Evolutionary conservation across 164 flowering plant genomes (phyloP), one percentile per base, ranked within the genome.

Genomic region (Liquidambar formosana): DNA sequence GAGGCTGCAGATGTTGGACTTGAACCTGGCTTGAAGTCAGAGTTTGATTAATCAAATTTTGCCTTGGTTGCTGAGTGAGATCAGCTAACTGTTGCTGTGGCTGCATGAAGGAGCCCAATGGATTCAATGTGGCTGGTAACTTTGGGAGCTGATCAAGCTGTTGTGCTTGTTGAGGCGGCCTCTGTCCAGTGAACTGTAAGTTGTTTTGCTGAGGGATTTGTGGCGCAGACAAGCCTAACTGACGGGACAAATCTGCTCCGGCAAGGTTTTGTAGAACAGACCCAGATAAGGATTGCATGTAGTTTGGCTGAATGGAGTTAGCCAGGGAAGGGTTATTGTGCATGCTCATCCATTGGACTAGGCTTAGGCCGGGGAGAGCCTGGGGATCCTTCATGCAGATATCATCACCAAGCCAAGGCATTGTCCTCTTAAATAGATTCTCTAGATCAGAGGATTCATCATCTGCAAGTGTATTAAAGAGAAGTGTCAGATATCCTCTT

Each of bases 331-430:
- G 75, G 70, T 82, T 89, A 64, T 88, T 96, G 76, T 91, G 97
- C 97, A 95, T 88, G 84, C 77, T 95, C 97, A 95, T 95, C 99
- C 96, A 93, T 60, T 95, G 97, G 11, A 80, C 88, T 75, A 95
- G 73, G 79, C 94, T 93, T 38, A 93, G 70, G 53, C 99, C 97
- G 57, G 89, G 86, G 44, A 88, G 76, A 57, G 88, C 75, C 59
- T 86, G 92, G 14, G 90, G 70, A 73, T 95, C 98, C 79, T 86
- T 93, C 77, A 85, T 76, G 79, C 75, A 73, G 3, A 81, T 67
- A 46, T 93, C 96, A 63, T 92, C 94, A 33, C 94, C 89, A 66
- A 91, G 82, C 97, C 97, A 92, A 23, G 97, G 99, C 91, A 91
- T 89, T 57, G 93, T 76, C 72, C 96, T 88, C 76, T 83, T 89